These are phyloP conservation scores for Trichoderma gamsii DNA, from an alignment of 495 filamentous ascomycete species.

Conservation along the genomic window DNA sequence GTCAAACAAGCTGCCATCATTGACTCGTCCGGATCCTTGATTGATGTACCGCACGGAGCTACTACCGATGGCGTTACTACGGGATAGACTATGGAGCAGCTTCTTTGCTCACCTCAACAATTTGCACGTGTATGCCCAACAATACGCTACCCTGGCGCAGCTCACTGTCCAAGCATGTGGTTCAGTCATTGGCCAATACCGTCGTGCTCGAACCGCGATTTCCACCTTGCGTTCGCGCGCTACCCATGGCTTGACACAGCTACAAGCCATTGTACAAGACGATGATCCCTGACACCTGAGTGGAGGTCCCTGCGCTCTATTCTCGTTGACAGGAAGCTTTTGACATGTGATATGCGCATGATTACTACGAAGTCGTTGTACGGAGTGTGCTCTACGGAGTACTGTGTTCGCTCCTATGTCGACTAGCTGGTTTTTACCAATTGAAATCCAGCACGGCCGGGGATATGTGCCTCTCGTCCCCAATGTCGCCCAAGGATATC, in stretches of 20 bases:
- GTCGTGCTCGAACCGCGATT: neutral
- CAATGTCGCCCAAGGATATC: neutral
- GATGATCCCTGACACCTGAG: neutral
- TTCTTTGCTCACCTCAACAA: neutral
- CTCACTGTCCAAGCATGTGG: constrained; percentile 9
- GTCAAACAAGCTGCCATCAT: neutral
- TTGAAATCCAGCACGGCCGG: neutral
- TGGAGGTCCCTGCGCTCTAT: neutral
- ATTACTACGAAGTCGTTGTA: neutral
- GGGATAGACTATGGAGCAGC: neutral
- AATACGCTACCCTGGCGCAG: constrained; percentile 5
- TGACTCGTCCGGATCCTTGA: neutral
- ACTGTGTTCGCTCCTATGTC: neutral
- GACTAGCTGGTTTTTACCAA: neutral
- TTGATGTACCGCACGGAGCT: constrained; percentile 4
- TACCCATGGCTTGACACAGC: neutral
- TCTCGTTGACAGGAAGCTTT: neutral
- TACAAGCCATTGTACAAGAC: neutral
- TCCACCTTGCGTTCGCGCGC: neutral
- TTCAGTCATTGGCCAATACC: constrained; percentile 5
- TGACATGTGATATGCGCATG: neutral
- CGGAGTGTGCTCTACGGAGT: neutral
- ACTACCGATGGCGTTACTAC: neutral
- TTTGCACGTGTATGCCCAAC: constrained; percentile 13
- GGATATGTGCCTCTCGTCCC: neutral